Base-by-base conservation (phyloP, 331 rosid genomes). In the Telfairia occidentalis region DNA sequence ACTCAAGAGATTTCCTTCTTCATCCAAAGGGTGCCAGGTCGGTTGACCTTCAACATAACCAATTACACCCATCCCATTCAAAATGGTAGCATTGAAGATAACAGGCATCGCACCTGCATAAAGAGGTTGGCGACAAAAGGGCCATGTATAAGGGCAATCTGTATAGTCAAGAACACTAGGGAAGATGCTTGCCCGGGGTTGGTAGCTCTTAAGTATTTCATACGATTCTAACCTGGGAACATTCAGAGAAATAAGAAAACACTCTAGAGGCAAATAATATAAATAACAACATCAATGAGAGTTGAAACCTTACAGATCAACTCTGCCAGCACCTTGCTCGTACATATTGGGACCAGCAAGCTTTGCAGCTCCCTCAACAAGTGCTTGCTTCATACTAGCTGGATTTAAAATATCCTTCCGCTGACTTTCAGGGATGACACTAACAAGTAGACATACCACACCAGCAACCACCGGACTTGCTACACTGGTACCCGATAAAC, bases 381-480 rank as follows among this genome's bases (percentile, higher is more conserved):
- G 87, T 63, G 97, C 98, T 83, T 94, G 98, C 73, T 94, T 94
- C 98, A 91, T 94, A 89, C 97, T 94, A 69, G 98, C 98, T 0
- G 98, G 98, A 85, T 94, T 94, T 81, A 94, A 84, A 58, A 87
- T 82, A 42, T 80, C 74, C 78, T 91, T 88, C 55, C 96, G 88
- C 59, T 71, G 83, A 66, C 75, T 58, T 80, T 90, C 96, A 57
- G 98, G 92, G 75, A 91, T 90, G 82, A 94, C 80, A 71, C 98
- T 94, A 58, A 94, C 97, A 78, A 94, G 98, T 78, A 94, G 88
- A 79, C 98, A 94, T 64, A 94, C 96, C 84, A 91, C 82, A 82
- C 98, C 97, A 50, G 98, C 97, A 79, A 95, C 98, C 72, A 95
- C 97, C 74, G 97, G 98, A 84, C 97, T 94, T 38, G 98, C 98